phyloP scores from a whole-genome alignment of 257 asterid species.

The Petunia secreta region DNA sequence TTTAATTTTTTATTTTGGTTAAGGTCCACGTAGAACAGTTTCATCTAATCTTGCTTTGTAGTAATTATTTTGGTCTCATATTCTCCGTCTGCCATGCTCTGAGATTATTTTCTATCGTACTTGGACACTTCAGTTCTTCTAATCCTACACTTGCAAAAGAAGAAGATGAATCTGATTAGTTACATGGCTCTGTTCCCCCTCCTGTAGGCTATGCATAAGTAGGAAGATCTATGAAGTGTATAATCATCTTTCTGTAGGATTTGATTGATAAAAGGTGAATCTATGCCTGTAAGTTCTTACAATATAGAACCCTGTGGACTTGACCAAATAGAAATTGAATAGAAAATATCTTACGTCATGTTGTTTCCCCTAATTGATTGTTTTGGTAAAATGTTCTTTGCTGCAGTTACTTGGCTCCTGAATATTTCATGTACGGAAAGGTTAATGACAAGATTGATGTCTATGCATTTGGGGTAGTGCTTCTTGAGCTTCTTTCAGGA shows the following conservation, averaged over 20 bases:
- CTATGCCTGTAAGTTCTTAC: background rate
- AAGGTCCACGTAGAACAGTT: background rate
- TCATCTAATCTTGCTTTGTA: background rate
- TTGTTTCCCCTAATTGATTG: constrained; percentile 16
- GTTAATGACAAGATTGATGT: constrained; percentile 91
- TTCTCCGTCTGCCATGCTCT: background rate
- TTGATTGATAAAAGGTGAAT: background rate
- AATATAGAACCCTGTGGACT: background rate
- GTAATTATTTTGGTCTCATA: background rate
- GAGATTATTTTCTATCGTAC: background rate
- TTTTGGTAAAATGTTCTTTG: constrained; percentile 20
- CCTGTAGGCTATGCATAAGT: background rate
- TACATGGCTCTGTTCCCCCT: background rate
- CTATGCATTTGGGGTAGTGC: constrained; percentile 95
- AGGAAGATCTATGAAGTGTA: background rate
- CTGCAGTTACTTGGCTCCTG: constrained; percentile 94
- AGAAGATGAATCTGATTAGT: background rate
- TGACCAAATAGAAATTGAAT: background rate
- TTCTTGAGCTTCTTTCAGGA: constrained; percentile 93
- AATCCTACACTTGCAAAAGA: background rate
- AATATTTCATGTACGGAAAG: constrained; percentile 96
- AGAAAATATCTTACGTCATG: background rate
- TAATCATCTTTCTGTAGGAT: background rate
- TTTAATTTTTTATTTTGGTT: background rate
- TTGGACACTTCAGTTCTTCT: background rate